Evolutionary conservation across 2,329 filamentous ascomycete genomes (phyloP), one percentile per base, ranked within the genome.

Genomic region (Simplicillium aogashimaense): DNA sequence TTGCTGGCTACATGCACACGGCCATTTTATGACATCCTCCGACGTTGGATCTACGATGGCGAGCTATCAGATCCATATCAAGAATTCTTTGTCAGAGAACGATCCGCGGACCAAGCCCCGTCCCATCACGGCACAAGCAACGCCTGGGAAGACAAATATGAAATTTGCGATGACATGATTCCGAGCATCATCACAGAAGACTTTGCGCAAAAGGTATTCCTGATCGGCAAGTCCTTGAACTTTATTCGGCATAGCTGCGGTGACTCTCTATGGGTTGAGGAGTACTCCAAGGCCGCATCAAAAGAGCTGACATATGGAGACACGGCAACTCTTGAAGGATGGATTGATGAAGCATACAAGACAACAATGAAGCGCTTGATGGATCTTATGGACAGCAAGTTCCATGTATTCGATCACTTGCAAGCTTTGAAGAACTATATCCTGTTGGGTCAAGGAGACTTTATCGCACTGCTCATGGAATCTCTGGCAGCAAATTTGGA

Each of bases 61-160:
- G 94, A 98, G 66, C 73, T 98, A 12, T 88, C 86, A n/a, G 92
- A 98, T 60, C 92, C 94, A 0, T 95, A 89, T 53, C 74, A 80
- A 41, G 92, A 98, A 55, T 98, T 98, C 62, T 97, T 98, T 53
- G 89, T 98, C 15, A 80, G 80, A 15, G 87, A 95, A 57, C 86
- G 90, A 50, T 76, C 81, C 39, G 44, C 52, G 7, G 49, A 64
- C 46, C 58, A 67, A 52, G 69, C 76, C 44, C 66, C 70, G 43
- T 54, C 61, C 49, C 66, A 67, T 38, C 73, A 71, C 37, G 82
- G 78, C 17, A 84, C 86, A 13, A 89, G 83, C 30, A 95, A 89
- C 49, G 89, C 97, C 2, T 98, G 92, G 92, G 89, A 97, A 59
- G 88, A 95, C 61, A 97, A 97, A 58, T 98, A 95, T 63, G 84